Evolutionary conservation across 2,329 filamentous ascomycete genomes (phyloP), one percentile per base, ranked within the genome.

Genomic region (Aspergillus cejpii): DNA sequence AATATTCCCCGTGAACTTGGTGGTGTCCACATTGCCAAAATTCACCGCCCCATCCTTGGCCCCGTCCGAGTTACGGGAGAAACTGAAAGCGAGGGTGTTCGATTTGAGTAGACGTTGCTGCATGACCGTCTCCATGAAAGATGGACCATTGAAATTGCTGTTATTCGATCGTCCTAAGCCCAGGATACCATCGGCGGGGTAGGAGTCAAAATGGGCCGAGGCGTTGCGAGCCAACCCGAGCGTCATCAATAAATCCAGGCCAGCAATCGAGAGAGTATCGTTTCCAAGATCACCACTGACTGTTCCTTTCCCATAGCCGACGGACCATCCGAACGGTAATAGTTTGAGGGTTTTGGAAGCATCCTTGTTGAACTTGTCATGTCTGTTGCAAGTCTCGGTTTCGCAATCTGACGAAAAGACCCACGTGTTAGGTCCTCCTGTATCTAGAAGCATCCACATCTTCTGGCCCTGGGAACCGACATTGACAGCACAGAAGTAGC

Each of bases 121-220:
- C 12, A 73, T 70, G 36, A 94, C 66, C 1, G 75, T 69, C 29
- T 83, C 73, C 61, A 92, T 73, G 55, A 92, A 82, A 36, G 81
- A 86, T 15, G 84, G 78, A 4, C 77, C 59, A 3, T 60, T 60
- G 46, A 71, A 61, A 2, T 63, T 76, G 27, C 70, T 72, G 2
- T 76, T 77, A 8, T 74, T 70, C 49, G 76, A 76, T 55, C 83
- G 81, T 12, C 85, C 84, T 19, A 94, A 69, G 3, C 88, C 89
- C 2, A 95, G 70, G 39, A 95, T 94, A 19, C 89, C 89, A 62
- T 95, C 89, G 65, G 94, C 89, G 1, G 87, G 84, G 56, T 91
- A 94, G 41, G 78, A 76, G 21, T 72, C 68, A 63, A 95, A 94
- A 51, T 92, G 82, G 41, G 79, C 67, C 1, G 86, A 88, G 1